These are phyloP conservation scores for Carpinus viminea DNA, from an alignment of 306 rosid species.

Conservation along the genomic window DNA sequence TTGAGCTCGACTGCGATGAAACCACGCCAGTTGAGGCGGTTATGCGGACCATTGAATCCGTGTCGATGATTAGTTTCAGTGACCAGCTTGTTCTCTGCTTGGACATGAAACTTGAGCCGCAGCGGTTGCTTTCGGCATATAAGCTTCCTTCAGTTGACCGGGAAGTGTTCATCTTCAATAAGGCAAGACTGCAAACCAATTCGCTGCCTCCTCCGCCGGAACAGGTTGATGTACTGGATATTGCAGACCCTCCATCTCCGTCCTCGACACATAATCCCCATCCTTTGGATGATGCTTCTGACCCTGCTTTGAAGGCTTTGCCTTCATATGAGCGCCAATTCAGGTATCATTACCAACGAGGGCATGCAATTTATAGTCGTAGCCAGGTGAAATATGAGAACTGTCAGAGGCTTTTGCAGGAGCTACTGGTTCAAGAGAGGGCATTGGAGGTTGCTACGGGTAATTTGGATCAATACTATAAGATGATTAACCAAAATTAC, in stretches of 20 bases:
- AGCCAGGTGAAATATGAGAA: slow-evolving; percentile 60
- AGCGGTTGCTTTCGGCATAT: slow-evolving; percentile 63
- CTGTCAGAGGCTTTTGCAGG: slow-evolving; percentile 79
- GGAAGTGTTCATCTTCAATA: slow-evolving; percentile 82
- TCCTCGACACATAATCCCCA: slow-evolving; percentile 68
- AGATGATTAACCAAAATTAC: slow-evolving; percentile 72
- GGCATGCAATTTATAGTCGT: slow-evolving; percentile 53
- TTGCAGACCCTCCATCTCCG: slow-evolving; percentile 60
- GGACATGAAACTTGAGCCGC: slow-evolving; percentile 78
- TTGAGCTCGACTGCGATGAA: slow-evolving; percentile 68
- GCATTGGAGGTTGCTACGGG: slow-evolving; percentile 88
- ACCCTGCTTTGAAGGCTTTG: slow-evolving; percentile 95
- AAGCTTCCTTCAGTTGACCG: slow-evolving; percentile 81
- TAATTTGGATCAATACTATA: slow-evolving; percentile 80
- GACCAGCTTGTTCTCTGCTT: slow-evolving; percentile 89
- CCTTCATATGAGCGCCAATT: slow-evolving; percentile 92
- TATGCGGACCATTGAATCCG: slow-evolving; percentile 65
- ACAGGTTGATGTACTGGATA: slow-evolving; percentile 49
- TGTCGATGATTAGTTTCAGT: slow-evolving; percentile 43
- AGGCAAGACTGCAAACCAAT: slow-evolving; percentile 66
- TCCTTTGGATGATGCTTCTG: slow-evolving; percentile 84
- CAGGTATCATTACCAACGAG: slow-evolving; percentile 73
- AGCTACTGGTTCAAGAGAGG: slow-evolving; percentile 90
- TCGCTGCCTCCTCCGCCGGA: slow-evolving; percentile 61
- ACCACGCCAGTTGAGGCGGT: slow-evolving; percentile 68